Conservation (phyloP, 2,329 filamentous ascomycete species). For the Neofusicoccum kwambonambiense region DNA sequence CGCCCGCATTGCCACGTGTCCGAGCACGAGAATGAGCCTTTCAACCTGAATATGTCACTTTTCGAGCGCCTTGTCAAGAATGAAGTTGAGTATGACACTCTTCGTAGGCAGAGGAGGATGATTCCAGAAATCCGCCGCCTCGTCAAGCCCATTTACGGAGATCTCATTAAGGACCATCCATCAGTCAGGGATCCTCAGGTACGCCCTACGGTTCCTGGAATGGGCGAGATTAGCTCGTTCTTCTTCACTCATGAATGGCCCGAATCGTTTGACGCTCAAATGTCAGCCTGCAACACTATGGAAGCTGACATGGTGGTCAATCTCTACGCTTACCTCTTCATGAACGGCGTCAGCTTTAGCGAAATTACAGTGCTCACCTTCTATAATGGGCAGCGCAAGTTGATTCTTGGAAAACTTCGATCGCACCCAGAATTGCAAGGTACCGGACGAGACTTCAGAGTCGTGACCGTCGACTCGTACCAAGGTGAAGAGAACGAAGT, state of each 20-base stretch:
- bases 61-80: constrained; percentile 77
- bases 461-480: constrained; percentile 83
- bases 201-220: constrained; percentile 58
- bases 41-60: constrained; percentile 69
- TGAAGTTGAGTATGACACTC: constrained; percentile 60
- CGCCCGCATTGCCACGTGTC: constrained; percentile 65
- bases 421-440: constrained; percentile 41
- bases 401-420: constrained; percentile 54
- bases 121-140: constrained; percentile 64
- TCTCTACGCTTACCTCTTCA: constrained; percentile 69
- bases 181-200: constrained; percentile 48
- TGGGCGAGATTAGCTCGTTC: constrained; percentile 60
- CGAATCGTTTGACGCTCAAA: constrained; percentile 62
- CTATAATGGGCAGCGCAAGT: constrained; percentile 78
- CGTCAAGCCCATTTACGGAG: constrained; percentile 60
- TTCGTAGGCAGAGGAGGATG: constrained; percentile 72
- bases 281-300: constrained; percentile 65
- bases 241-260: constrained; percentile 66
- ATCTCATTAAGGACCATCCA: constrained; percentile 57
- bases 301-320: constrained; percentile 76
- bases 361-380: constrained; percentile 82
- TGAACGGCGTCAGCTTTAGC: constrained; percentile 59
- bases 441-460: constrained; percentile 50
- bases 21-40: constrained; percentile 60
- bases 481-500: constrained; percentile 90